These are phyloP conservation scores for Trametes gibbosa DNA, from an alignment of 768 basidiomycete species.

Conservation along the genomic window DNA sequence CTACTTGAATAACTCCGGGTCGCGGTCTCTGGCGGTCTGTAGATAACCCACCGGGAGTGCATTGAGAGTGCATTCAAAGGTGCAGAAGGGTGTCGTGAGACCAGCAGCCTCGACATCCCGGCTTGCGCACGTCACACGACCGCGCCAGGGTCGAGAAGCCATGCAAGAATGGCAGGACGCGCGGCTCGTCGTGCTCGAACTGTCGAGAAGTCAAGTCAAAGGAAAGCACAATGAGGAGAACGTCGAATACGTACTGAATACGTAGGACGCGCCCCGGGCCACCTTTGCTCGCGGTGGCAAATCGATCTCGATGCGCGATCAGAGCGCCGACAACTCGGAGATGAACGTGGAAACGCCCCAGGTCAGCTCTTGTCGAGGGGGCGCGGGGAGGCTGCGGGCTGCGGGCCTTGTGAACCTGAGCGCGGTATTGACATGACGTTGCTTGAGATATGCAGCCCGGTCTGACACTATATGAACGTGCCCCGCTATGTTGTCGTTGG, in stretches of 20 bases:
- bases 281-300: neutral
- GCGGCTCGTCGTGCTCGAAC: constrained; percentile 2
- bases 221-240: neutral
- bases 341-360: neutral
- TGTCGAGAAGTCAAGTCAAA: neutral
- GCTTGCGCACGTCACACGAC: constrained; percentile 5
- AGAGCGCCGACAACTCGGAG: neutral
- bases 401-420: neutral
- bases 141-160: neutral
- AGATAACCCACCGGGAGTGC: too few species aligned
- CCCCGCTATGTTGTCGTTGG: too few species aligned
- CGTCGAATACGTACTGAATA: neutral
- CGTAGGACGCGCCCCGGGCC: neutral
- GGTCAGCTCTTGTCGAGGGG: too few species aligned
- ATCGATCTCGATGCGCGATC: neutral
- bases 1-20: too few species aligned
- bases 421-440: neutral
- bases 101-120: neutral
- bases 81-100: neutral
- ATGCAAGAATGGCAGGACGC: neutral
- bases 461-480: too few species aligned
- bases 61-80: neutral
- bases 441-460: too few species aligned
- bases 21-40: too few species aligned
- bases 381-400: neutral